These are phyloP conservation scores for Lichtheimia ornata DNA, from an alignment of 371 early-diverging fungal genomes.

Conservation along the genomic window DNA sequence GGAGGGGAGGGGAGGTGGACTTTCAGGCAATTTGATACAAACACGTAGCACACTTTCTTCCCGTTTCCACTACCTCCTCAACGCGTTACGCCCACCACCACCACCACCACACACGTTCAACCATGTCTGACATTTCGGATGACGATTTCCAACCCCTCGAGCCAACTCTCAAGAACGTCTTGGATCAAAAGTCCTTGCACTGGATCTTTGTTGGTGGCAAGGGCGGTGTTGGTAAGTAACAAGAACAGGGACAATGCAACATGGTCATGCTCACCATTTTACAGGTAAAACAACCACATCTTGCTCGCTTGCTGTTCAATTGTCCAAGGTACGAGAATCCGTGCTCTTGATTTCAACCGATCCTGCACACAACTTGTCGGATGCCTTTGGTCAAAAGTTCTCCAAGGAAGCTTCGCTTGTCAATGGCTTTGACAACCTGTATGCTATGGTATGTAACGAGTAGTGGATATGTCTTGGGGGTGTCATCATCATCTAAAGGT, in stretches of 20 bases:
- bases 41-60: too few relatives aligned
- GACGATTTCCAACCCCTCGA: slow-evolving; percentile 71
- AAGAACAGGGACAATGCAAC: background rate
- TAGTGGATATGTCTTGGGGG: background rate
- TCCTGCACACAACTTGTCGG: slow-evolving; percentile 98
- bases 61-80: too few relatives aligned
- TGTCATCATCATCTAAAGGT: background rate
- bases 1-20: too few relatives aligned
- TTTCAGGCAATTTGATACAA: too few relatives aligned
- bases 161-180: slow-evolving; percentile 89
- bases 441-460: slow-evolving; percentile 78
- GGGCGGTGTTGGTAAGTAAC: slow-evolving; percentile 94
- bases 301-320: slow-evolving; percentile 89
- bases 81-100: too few relatives aligned
- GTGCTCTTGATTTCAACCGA: slow-evolving; percentile 98
- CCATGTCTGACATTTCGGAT: slow-evolving; percentile 55
- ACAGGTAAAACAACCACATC: slow-evolving; percentile 71
- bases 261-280: background rate
- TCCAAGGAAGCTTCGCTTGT: slow-evolving; percentile 94
- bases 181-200: slow-evolving; percentile 92
- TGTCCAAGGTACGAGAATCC: slow-evolving; percentile 88
- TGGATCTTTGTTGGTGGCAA: slow-evolving; percentile 99
- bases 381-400: slow-evolving; percentile 99
- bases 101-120: too few relatives aligned
- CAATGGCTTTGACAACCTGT: slow-evolving; percentile 92